Evolutionary conservation across 441 rosid genomes (phyloP).

Genomic region (Jatropha podagrica): DNA sequence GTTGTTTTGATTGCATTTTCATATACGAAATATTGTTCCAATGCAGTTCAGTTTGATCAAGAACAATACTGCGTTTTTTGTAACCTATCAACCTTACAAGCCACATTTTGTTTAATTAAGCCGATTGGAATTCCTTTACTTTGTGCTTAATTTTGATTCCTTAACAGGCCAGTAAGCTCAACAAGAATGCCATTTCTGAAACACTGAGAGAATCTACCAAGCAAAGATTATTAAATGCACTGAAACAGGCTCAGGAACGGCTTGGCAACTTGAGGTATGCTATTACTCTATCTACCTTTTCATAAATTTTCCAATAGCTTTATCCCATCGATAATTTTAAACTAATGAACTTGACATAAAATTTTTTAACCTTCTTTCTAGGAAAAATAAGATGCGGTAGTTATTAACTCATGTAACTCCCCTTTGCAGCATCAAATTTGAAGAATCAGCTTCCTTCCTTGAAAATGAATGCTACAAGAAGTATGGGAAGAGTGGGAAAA

Average conservation of each 20-base stretch:
- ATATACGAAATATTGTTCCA: not conserved
- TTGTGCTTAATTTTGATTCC: constrained; percentile 14
- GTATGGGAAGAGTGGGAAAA: constrained; percentile 83
- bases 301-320: not conserved
- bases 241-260: constrained; percentile 56
- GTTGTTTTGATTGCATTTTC: not conserved
- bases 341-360: too few species aligned
- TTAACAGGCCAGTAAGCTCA: constrained; percentile 53
- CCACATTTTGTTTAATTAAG: not conserved
- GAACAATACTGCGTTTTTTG: not conserved
- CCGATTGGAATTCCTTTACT: constrained; percentile 7
- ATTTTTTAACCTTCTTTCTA: not conserved
- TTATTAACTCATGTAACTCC: constrained; percentile 8
- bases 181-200: constrained; percentile 70
- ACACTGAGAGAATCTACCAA: constrained; percentile 67
- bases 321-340: not conserved
- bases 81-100: not conserved
- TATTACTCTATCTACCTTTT: not conserved
- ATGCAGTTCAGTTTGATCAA: not conserved
- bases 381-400: not conserved
- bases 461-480: constrained; percentile 81
- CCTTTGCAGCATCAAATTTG: constrained; percentile 54
- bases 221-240: constrained; percentile 58
- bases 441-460: constrained; percentile 52
- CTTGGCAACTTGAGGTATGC: constrained; percentile 47